Conservation (phyloP, 768 basidiomycete genomes). For the Coprinopsis cinerea region DNA sequence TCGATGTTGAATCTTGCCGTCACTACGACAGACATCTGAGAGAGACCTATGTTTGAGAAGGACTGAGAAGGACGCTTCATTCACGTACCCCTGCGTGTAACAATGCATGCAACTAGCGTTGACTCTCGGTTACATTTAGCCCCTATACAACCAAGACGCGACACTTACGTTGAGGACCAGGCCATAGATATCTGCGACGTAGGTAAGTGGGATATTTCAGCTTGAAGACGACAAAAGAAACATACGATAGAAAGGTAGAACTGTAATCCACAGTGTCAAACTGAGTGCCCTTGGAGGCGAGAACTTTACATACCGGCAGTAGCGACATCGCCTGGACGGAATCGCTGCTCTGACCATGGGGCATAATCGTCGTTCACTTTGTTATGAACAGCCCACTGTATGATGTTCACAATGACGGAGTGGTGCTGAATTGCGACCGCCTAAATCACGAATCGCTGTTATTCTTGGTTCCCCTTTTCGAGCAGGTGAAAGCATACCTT, state of each 20-base stretch:
- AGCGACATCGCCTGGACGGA: constrained; percentile 54
- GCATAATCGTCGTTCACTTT: constrained; percentile 41
- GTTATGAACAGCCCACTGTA: constrained; percentile 52
- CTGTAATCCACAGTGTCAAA: constrained; percentile 22
- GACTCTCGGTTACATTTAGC: not conserved
- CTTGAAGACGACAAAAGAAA: constrained; percentile 1
- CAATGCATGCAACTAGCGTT: constrained; percentile 45
- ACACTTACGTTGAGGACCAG: constrained; percentile 49
- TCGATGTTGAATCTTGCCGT: constrained; percentile 58
- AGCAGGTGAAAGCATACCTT: constrained; percentile 37
- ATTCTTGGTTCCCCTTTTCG: no score
- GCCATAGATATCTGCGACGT: constrained; percentile 54
- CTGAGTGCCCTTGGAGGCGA: not conserved
- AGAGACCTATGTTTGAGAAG: not conserved
- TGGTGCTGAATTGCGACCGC: constrained; percentile 60
- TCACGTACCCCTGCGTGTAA: constrained; percentile 47
- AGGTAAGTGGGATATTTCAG: not conserved
- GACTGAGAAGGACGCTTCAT: not conserved
- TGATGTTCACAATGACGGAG: constrained; percentile 53
- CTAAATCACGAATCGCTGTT: constrained; percentile 19
- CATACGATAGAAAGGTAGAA: constrained; percentile 59
- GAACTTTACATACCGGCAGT: constrained; percentile 40
- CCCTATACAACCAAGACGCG: not conserved
- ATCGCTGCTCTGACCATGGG: constrained; percentile 42
- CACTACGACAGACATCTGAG: constrained; percentile 48